Conservation (phyloP, 768 basidiomycete species). For the Pholiota molesta region DNA sequence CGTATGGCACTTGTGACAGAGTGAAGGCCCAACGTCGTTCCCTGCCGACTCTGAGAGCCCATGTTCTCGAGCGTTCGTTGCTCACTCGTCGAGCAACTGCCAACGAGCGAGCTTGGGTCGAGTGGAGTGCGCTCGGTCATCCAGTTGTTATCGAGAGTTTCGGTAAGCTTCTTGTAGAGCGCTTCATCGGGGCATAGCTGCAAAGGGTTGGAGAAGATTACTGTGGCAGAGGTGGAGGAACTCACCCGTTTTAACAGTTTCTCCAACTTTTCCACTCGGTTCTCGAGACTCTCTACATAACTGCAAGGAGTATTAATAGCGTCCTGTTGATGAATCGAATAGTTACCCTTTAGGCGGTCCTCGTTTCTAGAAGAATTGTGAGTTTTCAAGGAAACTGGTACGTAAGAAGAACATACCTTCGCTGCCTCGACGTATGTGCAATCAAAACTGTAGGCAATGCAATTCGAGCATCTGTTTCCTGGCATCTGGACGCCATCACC, state of each 20-base stretch:
- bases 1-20: conserved; percentile 39
- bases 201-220: neutral
- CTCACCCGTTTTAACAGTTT: conserved; percentile 49
- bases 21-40: conserved; percentile 18
- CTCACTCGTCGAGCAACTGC: neutral
- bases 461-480: conserved; percentile 68
- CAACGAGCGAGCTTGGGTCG: conserved; percentile 25
- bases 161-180: conserved; percentile 57
- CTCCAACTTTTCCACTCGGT: conserved; percentile 62
- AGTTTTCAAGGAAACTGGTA: conserved; percentile 15
- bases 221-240: neutral
- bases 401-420: conserved; percentile 45
- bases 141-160: conserved; percentile 29
- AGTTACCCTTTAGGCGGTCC: conserved; percentile 65
- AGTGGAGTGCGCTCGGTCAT: conserved; percentile 22
- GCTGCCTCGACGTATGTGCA: conserved; percentile 75
- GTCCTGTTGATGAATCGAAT: neutral
- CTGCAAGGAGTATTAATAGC: conserved; percentile 25
- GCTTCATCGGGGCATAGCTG: conserved; percentile 71
- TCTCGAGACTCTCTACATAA: conserved; percentile 67
- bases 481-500: conserved; percentile 77
- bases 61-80: neutral
- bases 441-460: conserved; percentile 60
- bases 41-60: neutral
- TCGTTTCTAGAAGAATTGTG: conserved; percentile 41